Conservation (phyloP, 2,329 filamentous ascomycete genomes). For the Aspergillus sp. region DNA sequence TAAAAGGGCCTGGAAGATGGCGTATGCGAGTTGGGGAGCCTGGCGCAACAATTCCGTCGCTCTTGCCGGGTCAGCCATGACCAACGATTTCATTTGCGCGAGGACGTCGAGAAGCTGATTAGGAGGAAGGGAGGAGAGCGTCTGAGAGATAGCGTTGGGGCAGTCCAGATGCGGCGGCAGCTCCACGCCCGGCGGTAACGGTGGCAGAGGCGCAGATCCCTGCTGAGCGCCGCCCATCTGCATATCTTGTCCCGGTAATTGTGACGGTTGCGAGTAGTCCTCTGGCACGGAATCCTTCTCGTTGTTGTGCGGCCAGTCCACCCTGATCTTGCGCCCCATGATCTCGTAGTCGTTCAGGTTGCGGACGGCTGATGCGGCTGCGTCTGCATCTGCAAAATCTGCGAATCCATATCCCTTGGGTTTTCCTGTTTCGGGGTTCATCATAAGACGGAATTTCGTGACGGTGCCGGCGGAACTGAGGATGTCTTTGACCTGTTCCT, state of each 20-base stretch:
- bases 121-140: slow-evolving; percentile 76
- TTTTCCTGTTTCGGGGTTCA: slow-evolving; percentile 88
- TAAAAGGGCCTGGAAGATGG: slow-evolving; percentile 88
- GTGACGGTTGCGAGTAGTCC: slow-evolving; percentile 42
- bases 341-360: slow-evolving; percentile 94
- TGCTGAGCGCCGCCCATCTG: slow-evolving; percentile 31
- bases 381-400: slow-evolving; percentile 87
- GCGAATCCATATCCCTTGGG: slow-evolving; percentile 97
- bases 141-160: slow-evolving; percentile 86
- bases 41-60: slow-evolving; percentile 80
- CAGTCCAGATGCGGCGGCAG: slow-evolving; percentile 75
- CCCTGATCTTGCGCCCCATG: slow-evolving; percentile 86
- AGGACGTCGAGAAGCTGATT: slow-evolving; percentile 89
- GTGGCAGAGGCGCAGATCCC: slow-evolving; percentile 58
- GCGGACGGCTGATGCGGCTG: slow-evolving; percentile 85
- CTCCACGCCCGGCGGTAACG: slow-evolving; percentile 77
- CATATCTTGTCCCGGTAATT: slow-evolving; percentile 30
- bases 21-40: slow-evolving; percentile 88
- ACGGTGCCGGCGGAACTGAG: slow-evolving; percentile 87
- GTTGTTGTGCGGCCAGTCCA: slow-evolving; percentile 94
- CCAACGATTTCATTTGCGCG: slow-evolving; percentile 86
- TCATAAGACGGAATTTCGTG: slow-evolving; percentile 84
- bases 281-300: slow-evolving; percentile 58
- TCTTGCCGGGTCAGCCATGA: slow-evolving; percentile 71
- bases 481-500: slow-evolving; percentile 92